Evolutionary conservation across 371 early-diverging fungal species (phyloP).

Genomic region (Apophysomyces sp.): DNA sequence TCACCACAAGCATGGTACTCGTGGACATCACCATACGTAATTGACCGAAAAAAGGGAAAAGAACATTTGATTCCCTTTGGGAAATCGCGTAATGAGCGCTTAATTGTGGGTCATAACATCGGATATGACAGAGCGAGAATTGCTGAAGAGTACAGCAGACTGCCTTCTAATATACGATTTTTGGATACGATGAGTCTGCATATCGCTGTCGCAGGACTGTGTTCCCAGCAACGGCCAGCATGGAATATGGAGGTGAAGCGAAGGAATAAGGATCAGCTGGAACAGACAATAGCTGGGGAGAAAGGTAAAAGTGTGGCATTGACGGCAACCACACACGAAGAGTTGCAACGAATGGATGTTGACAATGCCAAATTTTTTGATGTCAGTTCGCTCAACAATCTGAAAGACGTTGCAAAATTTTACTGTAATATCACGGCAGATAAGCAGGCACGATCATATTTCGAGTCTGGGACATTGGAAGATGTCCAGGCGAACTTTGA

Average conservation of each 20-base stretch:
- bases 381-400: conserved; percentile 77
- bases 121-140: conserved; percentile 91
- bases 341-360: conserved; percentile 17
- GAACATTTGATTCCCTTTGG: conserved; percentile 72
- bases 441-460: conserved; percentile 72
- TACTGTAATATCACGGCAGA: conserved; percentile 74
- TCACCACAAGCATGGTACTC: conserved; percentile 84
- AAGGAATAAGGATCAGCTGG: conserved; percentile 22
- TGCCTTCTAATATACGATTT: conserved; percentile 57
- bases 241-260: conserved; percentile 75
- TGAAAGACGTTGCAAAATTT: conserved; percentile 78
- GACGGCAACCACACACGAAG: conserved; percentile 25
- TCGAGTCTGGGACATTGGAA: conserved; percentile 59
- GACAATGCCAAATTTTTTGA: conserved; percentile 50
- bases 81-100: conserved; percentile 27
- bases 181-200: conserved; percentile 96
- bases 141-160: conserved; percentile 77
- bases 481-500: conserved; percentile 64
- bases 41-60: conserved; percentile 35
- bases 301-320: conserved; percentile 34
- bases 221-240: conserved; percentile 82
- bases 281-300: conserved; percentile 5
- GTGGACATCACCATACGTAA: conserved; percentile 83
- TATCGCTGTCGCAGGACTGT: conserved; percentile 87
- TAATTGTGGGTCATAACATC: conserved; percentile 92